Evolutionary conservation across 768 basidiomycete genomes (phyloP).

Genomic region (Daedaleopsis sinensis): DNA sequence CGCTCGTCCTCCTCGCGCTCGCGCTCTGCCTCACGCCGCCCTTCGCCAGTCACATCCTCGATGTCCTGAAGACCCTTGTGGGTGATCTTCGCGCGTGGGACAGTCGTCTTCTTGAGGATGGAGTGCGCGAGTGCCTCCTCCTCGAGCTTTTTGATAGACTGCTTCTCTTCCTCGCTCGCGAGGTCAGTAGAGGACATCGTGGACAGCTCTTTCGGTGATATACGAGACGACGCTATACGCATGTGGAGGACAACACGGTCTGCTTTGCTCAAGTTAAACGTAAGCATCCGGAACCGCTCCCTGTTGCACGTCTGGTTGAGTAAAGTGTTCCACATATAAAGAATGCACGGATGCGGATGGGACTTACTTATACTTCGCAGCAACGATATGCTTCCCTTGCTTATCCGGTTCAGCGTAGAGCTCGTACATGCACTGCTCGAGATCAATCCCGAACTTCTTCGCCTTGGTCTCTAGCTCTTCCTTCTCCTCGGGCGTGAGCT

Average conservation of each 20-base stretch:
- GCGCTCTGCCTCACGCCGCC: slow-evolving; percentile 53
- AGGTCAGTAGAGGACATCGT: slow-evolving; percentile 88
- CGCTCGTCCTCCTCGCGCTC: slow-evolving; percentile 63
- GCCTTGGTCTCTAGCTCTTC: slow-evolving; percentile 57
- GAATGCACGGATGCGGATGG: slow-evolving; percentile 8
- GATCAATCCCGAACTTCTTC: slow-evolving; percentile 64
- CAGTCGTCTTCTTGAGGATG: slow-evolving; percentile 70
- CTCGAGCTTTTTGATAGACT: slow-evolving; percentile 81
- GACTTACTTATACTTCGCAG: slow-evolving; percentile 79
- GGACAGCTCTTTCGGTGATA: slow-evolving; percentile 74
- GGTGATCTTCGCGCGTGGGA: slow-evolving; percentile 80
- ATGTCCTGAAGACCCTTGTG: slow-evolving; percentile 94
- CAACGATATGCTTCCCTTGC: slow-evolving; percentile 60
- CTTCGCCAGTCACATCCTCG: slow-evolving; percentile 66
- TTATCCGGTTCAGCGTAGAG: slow-evolving; percentile 80
- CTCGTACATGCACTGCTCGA: slow-evolving; percentile 79
- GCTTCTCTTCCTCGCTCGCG: slow-evolving; percentile 84
- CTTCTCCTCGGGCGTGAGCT: slow-evolving; percentile 64
- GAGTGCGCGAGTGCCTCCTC: slow-evolving; percentile 84
- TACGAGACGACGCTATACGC: slow-evolving; percentile 68
- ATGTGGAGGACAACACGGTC: slow-evolving; percentile 81
- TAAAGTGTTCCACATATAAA: too few species aligned
- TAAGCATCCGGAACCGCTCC: slow-evolving; percentile 89
- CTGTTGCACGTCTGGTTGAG: slow-evolving; percentile 39
- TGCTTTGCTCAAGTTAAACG: slow-evolving; percentile 83